phyloP scores from a whole-genome alignment of 495 filamentous ascomycete species.

The Opeltia flavorubescens region DNA sequence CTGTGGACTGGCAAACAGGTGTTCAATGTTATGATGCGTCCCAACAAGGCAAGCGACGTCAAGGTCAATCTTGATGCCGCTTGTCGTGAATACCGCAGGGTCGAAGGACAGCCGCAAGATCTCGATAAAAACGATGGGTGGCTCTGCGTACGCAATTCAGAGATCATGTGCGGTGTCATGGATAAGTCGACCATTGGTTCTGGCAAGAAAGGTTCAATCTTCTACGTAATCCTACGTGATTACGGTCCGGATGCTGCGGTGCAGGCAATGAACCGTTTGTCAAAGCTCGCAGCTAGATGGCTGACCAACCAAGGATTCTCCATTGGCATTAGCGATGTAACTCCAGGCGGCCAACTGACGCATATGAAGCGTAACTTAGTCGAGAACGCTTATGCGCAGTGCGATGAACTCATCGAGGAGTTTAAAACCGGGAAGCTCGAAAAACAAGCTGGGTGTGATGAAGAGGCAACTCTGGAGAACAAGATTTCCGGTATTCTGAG shows the following conservation, averaged over 20 bases:
- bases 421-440: slow-evolving; percentile 66
- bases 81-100: slow-evolving; percentile 63
- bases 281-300: slow-evolving; percentile 78
- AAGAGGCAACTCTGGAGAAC: slow-evolving; percentile 86
- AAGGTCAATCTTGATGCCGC: slow-evolving; percentile 86
- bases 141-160: slow-evolving; percentile 87
- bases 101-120: slow-evolving; percentile 44
- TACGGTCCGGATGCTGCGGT: slow-evolving; percentile 82
- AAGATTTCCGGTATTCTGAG: slow-evolving; percentile 80
- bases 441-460: slow-evolving; percentile 75
- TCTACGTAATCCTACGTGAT: slow-evolving; percentile 91
- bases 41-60: slow-evolving; percentile 65
- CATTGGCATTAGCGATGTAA: slow-evolving; percentile 89
- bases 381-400: slow-evolving; percentile 60
- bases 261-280: slow-evolving; percentile 83
- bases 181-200: slow-evolving; percentile 91
- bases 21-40: slow-evolving; percentile 89
- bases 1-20: slow-evolving; percentile 98
- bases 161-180: slow-evolving; percentile 97
- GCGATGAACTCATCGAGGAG: slow-evolving; percentile 69
- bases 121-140: slow-evolving; percentile 74
- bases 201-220: slow-evolving; percentile 94
- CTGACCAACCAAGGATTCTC: slow-evolving; percentile 88
- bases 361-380: slow-evolving; percentile 62
- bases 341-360: slow-evolving; percentile 54